Conservation (phyloP, 2,329 filamentous ascomycete genomes). For the Trematosphaeria pertusa region DNA sequence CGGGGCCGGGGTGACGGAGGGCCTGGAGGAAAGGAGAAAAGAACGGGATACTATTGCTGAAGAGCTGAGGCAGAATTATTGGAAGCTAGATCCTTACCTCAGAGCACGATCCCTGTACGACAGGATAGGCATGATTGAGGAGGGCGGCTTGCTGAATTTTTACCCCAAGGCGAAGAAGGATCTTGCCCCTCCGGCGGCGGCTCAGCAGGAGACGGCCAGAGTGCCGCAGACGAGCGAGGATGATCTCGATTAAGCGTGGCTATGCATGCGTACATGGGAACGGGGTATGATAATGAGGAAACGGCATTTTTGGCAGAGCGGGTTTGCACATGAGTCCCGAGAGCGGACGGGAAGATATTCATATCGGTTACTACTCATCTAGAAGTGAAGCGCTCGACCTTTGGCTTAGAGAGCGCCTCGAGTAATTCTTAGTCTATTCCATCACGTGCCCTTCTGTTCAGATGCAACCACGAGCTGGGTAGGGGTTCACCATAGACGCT, state of each 20-base stretch:
- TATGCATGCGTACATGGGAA: neutral
- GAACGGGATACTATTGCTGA: constrained; percentile 69
- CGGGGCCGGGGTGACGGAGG: constrained; percentile 48
- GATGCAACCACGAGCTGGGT: too few relatives aligned
- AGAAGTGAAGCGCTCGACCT: too few relatives aligned
- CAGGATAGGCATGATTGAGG: constrained; percentile 73
- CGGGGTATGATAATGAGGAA: too few relatives aligned
- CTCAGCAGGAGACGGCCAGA: too few relatives aligned
- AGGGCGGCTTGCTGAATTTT: constrained; percentile 73
- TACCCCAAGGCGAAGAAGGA: constrained; percentile 57
- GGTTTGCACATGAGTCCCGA: too few relatives aligned
- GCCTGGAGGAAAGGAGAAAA: constrained; percentile 57
- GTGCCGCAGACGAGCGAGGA: constrained; percentile 36
- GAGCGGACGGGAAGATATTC: too few relatives aligned
- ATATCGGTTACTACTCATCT: too few relatives aligned
- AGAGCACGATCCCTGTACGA: constrained; percentile 87
- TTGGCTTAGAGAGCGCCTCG: too few relatives aligned
- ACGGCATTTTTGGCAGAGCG: too few relatives aligned
- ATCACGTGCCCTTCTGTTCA: too few relatives aligned
- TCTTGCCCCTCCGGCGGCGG: constrained; percentile 9
- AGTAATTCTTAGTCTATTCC: too few relatives aligned
- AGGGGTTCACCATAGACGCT: too few relatives aligned
- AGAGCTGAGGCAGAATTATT: constrained; percentile 77
- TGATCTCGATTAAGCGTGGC: constrained; percentile 41
- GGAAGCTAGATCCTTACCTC: constrained; percentile 86